Percentiles rank a stretch among this genome's conserved stretches.
phyloP scores from a whole-genome alignment of 371 early-diverging fungal genomes.

The Vairimorpha apis region DNA sequence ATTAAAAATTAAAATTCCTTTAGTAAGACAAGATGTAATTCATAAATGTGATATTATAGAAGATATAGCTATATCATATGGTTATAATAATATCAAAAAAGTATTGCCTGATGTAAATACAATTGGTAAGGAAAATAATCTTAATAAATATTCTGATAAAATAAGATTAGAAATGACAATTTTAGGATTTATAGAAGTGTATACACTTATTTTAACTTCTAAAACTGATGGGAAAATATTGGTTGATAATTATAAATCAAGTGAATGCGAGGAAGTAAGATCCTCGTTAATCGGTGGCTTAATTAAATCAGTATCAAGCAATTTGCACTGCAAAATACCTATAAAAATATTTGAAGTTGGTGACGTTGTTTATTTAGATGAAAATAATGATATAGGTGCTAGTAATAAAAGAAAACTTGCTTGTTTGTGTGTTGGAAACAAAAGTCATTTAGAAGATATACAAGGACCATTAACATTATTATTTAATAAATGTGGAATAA shows the following conservation, averaged over 20 bases:
- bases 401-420: conserved; percentile 81
- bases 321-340: conserved; percentile 82
- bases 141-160: conserved; percentile 83
- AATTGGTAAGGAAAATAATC: conserved; percentile 75
- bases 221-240: conserved; percentile 41
- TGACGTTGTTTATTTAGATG: conserved; percentile 77
- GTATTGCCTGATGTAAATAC: conserved; percentile 73
- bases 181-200: conserved; percentile 85
- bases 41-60: conserved; percentile 96
- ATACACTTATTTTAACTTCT: conserved; percentile 79
- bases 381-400: conserved; percentile 61
- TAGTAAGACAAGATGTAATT: conserved; percentile 86
- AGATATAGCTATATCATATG: conserved; percentile 96
- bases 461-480: conserved; percentile 43
- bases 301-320: conserved; percentile 82
- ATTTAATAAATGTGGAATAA: conserved; percentile 34
- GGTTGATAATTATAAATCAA: conserved; percentile 83
- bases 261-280: conserved; percentile 82
- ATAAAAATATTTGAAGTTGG: conserved; percentile 90
- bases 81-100: conserved; percentile 84
- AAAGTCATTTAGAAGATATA: conserved; percentile 76
- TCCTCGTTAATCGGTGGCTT: conserved; percentile 85
- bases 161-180: conserved; percentile 80
- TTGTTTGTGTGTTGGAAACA: conserved; percentile 75
- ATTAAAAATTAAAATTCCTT: conserved; percentile 74